Base-by-base conservation (phyloP, 768 basidiomycete genomes). In the Chalciporus piperatus region DNA sequence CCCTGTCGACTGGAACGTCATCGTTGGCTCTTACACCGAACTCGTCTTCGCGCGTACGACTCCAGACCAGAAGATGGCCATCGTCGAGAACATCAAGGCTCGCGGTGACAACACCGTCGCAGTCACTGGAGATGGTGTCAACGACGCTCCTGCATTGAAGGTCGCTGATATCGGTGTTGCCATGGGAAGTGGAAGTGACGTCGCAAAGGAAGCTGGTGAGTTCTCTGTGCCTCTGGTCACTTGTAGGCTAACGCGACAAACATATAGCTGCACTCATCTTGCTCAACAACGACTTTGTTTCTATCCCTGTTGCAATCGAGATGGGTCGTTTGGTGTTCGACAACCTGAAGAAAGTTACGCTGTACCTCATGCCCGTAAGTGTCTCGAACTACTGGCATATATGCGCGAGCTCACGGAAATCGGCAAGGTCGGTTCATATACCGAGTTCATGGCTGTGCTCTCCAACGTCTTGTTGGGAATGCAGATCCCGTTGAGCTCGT, bases 251-350 rank as follows among this genome's bases (percentile, higher is more conserved):
- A 25, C 3, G 27, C 2, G 19, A 40, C 12, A 20, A 46, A 25
- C 25, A 7, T 19, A 37, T 19, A 74, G 73, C 74, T 59, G 69
- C 68, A 25, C 70, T 82, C 45, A 77, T 83, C 16, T 68, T 84
- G 41, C 74, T 81, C 43, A 78, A 83, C 60, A 80, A 82, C 51
- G 77, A 82, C 65, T 80, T 84, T 55, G 70, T 77, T 5, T 80
- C 81, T 9, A 83, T 85, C 56, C 75, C 76, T 4, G 72, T 76
- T 48, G 83, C 79, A 1, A 79, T 84, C 52, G 73, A 81, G 57
- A 76, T 82, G 64, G 83, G 83, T 45, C 78, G 82, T 33, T 64
- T 80, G 37, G 76, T 81, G 1, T 83, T 83, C 52, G 79, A 82
- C 58, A 84, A 84, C 57, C 58, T 84, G 48, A 75, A 79, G 74